Conservation (phyloP, 257 asterid species). For the Pogostemon cablin region DNA sequence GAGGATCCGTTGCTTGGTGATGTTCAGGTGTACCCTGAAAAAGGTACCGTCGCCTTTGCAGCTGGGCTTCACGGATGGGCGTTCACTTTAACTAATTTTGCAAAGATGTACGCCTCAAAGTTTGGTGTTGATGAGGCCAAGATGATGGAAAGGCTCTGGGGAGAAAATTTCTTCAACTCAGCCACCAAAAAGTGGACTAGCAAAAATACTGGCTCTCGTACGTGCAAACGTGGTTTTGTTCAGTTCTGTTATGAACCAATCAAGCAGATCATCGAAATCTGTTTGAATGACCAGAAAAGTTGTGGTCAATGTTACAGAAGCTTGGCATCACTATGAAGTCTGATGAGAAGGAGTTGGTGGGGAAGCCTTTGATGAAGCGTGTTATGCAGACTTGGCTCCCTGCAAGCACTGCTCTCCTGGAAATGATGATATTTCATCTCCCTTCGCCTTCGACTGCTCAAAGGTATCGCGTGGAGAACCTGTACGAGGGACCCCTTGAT, state of each 20-base stretch:
- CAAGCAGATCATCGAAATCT: conserved; percentile 34
- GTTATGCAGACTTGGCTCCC: conserved; percentile 38
- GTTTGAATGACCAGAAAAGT: conserved; percentile 49
- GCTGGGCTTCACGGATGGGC: conserved; percentile 26
- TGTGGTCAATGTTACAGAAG: conserved; percentile 46
- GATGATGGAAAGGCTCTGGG: conserved; percentile 25
- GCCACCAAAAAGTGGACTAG: conserved; percentile 13
- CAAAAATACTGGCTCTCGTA: conserved; percentile 2
- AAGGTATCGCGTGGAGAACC: conserved; percentile 46
- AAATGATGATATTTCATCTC: conserved; percentile 50
- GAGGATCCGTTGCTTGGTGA: conserved; percentile 54
- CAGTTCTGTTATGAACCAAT: conserved; percentile 21
- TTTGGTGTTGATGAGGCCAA: conserved; percentile 14
- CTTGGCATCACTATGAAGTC: conserved; percentile 35
- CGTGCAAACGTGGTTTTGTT: conserved; percentile 19
- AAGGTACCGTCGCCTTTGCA: conserved; percentile 47
- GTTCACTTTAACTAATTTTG: conserved; percentile 10
- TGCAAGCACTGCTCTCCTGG: conserved; percentile 42
- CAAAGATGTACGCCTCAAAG: conserved; percentile 16
- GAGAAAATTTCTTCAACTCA: conserved; percentile 14
- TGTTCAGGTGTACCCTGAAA: conserved; percentile 45
- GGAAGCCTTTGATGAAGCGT: conserved; percentile 13
- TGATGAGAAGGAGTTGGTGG: conserved; percentile 17
- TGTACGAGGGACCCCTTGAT: conserved; percentile 47
- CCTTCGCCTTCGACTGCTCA: conserved; percentile 48